Conservation (phyloP, 495 filamentous ascomycete genomes). For the Cudoniella acicularis region DNA sequence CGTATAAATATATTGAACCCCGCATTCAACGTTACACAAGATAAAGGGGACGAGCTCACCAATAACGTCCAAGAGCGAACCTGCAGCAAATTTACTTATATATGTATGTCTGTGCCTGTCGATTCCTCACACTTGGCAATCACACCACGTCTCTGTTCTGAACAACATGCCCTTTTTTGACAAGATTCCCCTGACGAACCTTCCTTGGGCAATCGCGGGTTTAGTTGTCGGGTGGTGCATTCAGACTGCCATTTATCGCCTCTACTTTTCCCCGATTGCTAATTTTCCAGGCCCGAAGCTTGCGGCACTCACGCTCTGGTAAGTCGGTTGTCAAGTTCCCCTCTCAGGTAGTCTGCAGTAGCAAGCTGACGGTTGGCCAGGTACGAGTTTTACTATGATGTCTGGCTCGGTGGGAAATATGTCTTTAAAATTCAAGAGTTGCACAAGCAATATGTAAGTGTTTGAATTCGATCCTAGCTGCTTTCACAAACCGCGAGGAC, state of each 20-base stretch:
- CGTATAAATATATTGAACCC: background rate
- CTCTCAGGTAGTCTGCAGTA: constrained; percentile 16
- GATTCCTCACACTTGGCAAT: background rate
- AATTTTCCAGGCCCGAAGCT: constrained; percentile 45
- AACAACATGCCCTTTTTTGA: background rate
- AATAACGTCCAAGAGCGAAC: background rate
- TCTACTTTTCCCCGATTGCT: constrained; percentile 42
- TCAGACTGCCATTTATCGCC: constrained; percentile 21
- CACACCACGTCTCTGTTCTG: background rate
- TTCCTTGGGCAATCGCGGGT: background rate
- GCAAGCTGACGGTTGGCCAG: constrained; percentile 14
- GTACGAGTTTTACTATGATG: constrained; percentile 28
- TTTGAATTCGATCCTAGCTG: background rate
- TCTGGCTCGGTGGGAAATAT: constrained; percentile 20
- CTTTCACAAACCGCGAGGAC: background rate
- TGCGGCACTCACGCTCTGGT: constrained; percentile 41
- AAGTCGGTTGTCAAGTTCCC: constrained; percentile 6
- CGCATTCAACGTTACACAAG: background rate
- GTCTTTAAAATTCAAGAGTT: constrained; percentile 25
- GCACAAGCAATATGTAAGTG: constrained; percentile 31
- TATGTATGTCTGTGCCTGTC: background rate
- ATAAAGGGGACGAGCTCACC: background rate
- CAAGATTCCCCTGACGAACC: background rate
- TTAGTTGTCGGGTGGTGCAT: background rate
- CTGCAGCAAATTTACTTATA: background rate